A percentile compares a stretch with the other conserved stretches of the same genome.
Evolutionary conservation across 495 filamentous ascomycete genomes (phyloP).

Genomic region (Aspergillus heteromorphus): DNA sequence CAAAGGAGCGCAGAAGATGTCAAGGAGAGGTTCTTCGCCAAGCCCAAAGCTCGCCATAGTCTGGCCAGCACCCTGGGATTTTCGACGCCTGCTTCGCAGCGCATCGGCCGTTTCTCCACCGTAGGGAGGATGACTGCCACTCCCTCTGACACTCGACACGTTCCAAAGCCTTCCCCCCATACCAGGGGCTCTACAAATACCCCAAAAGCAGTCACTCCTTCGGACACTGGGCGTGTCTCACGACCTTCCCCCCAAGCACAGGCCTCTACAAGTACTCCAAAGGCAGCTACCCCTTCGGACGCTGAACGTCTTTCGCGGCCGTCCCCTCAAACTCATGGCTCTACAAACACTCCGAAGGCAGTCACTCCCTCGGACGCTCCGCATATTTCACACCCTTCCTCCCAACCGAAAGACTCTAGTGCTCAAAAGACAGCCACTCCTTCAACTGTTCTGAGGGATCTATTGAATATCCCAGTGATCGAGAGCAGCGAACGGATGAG

Average conservation of each 20-base stretch:
- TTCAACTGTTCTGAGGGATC: too few relatives aligned
- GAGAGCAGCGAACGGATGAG: too few relatives aligned
- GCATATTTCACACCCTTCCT: neutral
- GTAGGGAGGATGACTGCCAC: neutral
- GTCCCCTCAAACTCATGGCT: too few relatives aligned
- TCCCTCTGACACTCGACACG: neutral
- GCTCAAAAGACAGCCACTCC: neutral
- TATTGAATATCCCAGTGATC: too few relatives aligned
- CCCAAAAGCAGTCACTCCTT: neutral
- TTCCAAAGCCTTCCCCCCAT: neutral
- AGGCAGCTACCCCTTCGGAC: neutral
- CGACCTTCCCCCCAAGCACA: neutral
- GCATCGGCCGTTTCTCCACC: neutral
- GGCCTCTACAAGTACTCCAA: neutral
- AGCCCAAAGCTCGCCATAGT: conserved; percentile 2
- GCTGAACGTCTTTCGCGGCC: too few relatives aligned
- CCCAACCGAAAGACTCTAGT: neutral
- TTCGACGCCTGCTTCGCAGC: neutral
- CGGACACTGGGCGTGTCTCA: too few relatives aligned
- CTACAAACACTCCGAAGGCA: neutral
- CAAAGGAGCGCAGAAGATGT: conserved; percentile 22
- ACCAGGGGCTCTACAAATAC: neutral
- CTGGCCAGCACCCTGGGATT: conserved; percentile 5
- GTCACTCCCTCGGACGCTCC: neutral
- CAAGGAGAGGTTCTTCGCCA: conserved; percentile 9